Evolutionary conservation across 768 basidiomycete genomes (phyloP).

Genomic region (Boletus sp.): DNA sequence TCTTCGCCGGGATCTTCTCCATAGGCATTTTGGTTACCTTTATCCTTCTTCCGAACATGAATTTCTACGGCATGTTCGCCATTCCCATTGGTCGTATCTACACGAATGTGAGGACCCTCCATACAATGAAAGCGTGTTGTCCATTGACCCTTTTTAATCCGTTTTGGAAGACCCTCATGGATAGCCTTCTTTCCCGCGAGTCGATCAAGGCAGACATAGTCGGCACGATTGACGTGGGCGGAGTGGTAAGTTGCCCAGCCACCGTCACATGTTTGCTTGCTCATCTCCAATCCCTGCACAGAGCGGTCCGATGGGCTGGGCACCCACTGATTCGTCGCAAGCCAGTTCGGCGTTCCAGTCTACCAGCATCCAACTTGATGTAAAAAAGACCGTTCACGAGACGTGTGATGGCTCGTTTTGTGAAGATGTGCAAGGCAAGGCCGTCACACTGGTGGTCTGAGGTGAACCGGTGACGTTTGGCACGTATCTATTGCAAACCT

Average conservation of each 20-base stretch:
- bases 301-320: conserved; percentile 2
- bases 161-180: conserved; percentile 9
- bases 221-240: background rate
- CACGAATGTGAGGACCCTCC: background rate
- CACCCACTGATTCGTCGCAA: background rate
- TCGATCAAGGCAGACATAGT: background rate
- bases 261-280: too few species aligned
- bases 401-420: background rate
- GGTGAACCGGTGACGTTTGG: too few species aligned
- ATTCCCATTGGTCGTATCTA: background rate
- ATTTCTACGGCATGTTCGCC: background rate
- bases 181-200: conserved; percentile 9
- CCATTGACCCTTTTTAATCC: background rate
- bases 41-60: background rate
- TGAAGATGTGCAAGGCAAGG: background rate
- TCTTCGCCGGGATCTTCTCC: background rate
- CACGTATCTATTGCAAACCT: too few species aligned
- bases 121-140: too few species aligned
- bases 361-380: background rate
- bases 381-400: background rate
- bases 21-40: background rate
- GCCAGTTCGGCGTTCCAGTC: background rate
- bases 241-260: background rate
- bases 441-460: conserved; percentile 7
- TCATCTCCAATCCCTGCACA: background rate